Conservation (phyloP, 768 basidiomycete genomes). For the Russula dissimulans region DNA sequence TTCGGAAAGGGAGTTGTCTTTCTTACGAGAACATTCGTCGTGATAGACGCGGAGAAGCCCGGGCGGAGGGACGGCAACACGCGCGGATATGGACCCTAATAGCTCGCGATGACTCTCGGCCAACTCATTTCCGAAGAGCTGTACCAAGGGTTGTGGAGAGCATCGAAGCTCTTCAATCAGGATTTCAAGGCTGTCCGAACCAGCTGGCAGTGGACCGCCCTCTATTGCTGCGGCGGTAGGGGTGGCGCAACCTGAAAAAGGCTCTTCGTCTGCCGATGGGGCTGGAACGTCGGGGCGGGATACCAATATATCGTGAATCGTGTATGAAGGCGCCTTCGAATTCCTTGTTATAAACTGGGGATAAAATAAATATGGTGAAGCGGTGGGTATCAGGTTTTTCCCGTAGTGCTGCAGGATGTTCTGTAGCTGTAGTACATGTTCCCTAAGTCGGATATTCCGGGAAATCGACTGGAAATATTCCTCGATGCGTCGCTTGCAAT, state of each 20-base stretch:
- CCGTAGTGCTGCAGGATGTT: not conserved
- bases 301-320: not conserved
- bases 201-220: too few species aligned
- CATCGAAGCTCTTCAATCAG: not conserved
- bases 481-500: not conserved
- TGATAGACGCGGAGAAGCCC: not conserved
- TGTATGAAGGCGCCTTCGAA: not conserved
- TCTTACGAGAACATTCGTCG: not conserved
- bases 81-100: not conserved
- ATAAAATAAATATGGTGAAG: not conserved
- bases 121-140: slow-evolving; percentile 4
- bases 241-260: too few species aligned
- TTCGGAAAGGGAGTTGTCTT: not conserved
- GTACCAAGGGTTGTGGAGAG: not conserved
- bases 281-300: too few species aligned
- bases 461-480: not conserved
- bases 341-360: not conserved
- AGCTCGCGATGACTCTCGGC: not conserved
- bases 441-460: not conserved
- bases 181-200: not conserved
- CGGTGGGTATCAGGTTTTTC: not conserved
- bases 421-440: slow-evolving; percentile 1
- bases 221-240: not conserved
- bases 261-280: too few species aligned
- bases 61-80: not conserved